Base-by-base conservation (phyloP, 1,284 basidiomycete genomes). In the Phylloboletellus chloephorus region DNA sequence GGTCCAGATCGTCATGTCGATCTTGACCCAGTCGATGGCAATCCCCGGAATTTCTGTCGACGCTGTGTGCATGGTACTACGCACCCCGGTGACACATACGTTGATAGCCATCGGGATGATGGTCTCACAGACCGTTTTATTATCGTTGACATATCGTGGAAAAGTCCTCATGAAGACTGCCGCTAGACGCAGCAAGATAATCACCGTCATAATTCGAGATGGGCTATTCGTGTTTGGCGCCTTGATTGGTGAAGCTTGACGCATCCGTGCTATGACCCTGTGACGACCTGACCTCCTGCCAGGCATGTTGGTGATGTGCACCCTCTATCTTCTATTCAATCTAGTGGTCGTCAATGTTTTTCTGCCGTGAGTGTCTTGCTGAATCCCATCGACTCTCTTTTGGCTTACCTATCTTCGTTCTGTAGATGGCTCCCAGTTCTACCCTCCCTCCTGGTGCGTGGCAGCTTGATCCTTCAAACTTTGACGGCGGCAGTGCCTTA, bases 381-480 rank as follows among this genome's bases (percentile, higher is more conserved):
- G 23, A 8, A 16, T 21, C 23, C n/a, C 25, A 4, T 19, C 7
- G 7, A 13, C 13, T 29, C n/a, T n/a, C 7, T 22, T 9, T 9
- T 31, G 3, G 5, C 23, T 40, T 20, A 46, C 16, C 9, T 12
- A 29, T 16, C n/a, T 17, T 16, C 7, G 6, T 19, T 22, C 31
- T 21, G 13, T 13, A 56, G 56, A 37, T 54, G 53, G 53, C 2
- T 54, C 26, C 3, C 41, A 2, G 21, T 37, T 11, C 7, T 41
- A 2, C 43, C 53, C 6, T 34, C 56, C 5, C 1, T 58, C 20
- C 25, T 56, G 3, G 56, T 54, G 33, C 10, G 53, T 46, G 7
- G 4, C 9, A 11, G 1, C 15, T 2, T 34, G 31, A 10, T 3
- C 13, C n/a, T 13, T 20, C 2, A 6, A 12, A n/a, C n/a, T n/a